Evolutionary conservation across 2,329 filamentous ascomycete species (phyloP).

Genomic region (Epichloe typhina): DNA sequence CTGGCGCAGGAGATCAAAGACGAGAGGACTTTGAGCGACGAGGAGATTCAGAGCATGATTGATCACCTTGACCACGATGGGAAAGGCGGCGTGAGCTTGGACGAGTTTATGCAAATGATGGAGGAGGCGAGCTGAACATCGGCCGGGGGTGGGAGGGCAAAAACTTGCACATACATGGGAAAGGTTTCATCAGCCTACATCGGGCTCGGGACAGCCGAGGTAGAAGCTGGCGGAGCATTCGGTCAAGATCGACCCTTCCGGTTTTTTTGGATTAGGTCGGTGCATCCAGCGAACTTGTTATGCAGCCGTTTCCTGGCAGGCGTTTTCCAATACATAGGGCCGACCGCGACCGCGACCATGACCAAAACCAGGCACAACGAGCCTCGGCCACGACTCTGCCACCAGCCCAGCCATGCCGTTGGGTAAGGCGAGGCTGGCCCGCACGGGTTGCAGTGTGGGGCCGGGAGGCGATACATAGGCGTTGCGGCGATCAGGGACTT

Average conservation of each 20-base stretch:
- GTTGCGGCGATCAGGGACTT: not conserved
- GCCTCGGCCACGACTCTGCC: not conserved
- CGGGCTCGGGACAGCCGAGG: not conserved
- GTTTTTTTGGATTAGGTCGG: not conserved
- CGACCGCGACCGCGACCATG: not conserved
- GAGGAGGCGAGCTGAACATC: constrained; percentile 24
- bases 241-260: not conserved
- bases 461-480: not conserved
- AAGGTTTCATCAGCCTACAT: not conserved
- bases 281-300: not conserved
- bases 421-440: not conserved
- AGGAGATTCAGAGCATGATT: constrained; percentile 91
- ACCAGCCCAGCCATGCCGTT: not conserved
- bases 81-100: constrained; percentile 62
- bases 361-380: not conserved
- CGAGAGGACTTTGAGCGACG: constrained; percentile 64
- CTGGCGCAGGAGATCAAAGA: constrained; percentile 88
- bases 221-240: not conserved
- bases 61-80: constrained; percentile 94
- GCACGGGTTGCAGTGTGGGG: not conserved
- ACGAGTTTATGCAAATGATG: constrained; percentile 57
- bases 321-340: not conserved
- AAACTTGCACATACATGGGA: not conserved
- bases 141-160: not conserved
- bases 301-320: not conserved